Base-by-base conservation (phyloP, 2,329 filamentous ascomycete species). In the Aspergillus fijiensis region DNA sequence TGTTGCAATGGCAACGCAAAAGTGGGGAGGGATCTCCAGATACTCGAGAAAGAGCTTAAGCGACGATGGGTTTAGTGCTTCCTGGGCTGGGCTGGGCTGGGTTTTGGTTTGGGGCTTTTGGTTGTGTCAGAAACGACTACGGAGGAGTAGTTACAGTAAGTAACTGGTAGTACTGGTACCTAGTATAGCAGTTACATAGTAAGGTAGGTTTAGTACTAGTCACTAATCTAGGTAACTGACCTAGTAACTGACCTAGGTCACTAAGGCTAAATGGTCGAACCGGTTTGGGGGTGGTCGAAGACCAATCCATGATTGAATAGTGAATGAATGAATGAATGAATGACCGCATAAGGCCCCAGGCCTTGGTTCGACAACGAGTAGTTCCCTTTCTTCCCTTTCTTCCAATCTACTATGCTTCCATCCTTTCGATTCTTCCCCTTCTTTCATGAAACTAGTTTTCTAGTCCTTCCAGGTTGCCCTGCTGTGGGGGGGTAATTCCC, bases 1-100 rank as follows among this genome's bases (percentile, higher is more conserved):
- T 75, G 73, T 75, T 76, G 73, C 74, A 75, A 76, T 75, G 72
- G 73, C 73, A 75, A 75, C 73, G 73, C 65, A 69, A 66, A 66
- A 74, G 73, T 74, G 73, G 72, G 72, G 73, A 75, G 72, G 53
- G 72, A 74, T 75, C 72, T 73, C 70, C 70, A 71, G 70, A 70
- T 73, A 57, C 65, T 67, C 65, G 60, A 60, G 63, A 60, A 62
- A 65, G 60, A 65, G 66, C 64, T 68, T 68, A 63, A 67, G 64
- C 61, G 66, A 66, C 61, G 57, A 63, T 55, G 57, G 55, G 61
- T 63, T 63, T 35, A 35, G 33, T 35, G 33, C 33, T 16, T 35
- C 11, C 12, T 35, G 16, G 39, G 16, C 39, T 42, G 16, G 23
- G 23, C 23, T 23, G 23, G 33, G 11, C 12, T 35, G 5, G 33